Evolutionary conservation across 208 protist species (phyloP).

Genomic region (Leishmania turanica): DNA sequence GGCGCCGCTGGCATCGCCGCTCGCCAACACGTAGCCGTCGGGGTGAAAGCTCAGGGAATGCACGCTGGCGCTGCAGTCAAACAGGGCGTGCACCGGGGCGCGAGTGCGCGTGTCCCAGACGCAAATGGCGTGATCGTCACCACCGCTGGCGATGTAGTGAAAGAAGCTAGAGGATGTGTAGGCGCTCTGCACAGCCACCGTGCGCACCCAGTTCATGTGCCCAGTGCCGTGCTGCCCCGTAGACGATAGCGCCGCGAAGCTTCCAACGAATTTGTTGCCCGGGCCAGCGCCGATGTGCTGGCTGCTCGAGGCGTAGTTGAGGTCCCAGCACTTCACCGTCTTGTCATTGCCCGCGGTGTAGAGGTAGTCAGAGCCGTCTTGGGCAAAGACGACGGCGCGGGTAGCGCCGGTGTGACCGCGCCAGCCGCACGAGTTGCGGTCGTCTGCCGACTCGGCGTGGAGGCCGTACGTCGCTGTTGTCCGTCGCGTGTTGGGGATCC

Average conservation of each 20-base stretch:
- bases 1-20: slow-evolving; percentile 57
- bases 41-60: slow-evolving; percentile 82
- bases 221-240: slow-evolving; percentile 13
- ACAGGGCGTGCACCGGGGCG: slow-evolving; percentile 59
- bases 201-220: slow-evolving; percentile 90
- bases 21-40: slow-evolving; percentile 80
- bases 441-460: slow-evolving; percentile 2
- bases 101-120: slow-evolving; percentile 84
- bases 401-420: slow-evolving; percentile 73
- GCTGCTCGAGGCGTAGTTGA: slow-evolving; percentile 27
- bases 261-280: slow-evolving; percentile 55
- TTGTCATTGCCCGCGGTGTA: slow-evolving; percentile 89
- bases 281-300: slow-evolving; percentile 5
- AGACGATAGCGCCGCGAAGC: slow-evolving; percentile 29
- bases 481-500: slow-evolving; percentile 62
- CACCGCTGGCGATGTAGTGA: slow-evolving; percentile 76
- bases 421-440: slow-evolving; percentile 29
- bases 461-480: slow-evolving; percentile 27
- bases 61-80: slow-evolving; percentile 62
- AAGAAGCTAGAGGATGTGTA: slow-evolving; percentile 19
- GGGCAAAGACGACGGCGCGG: slow-evolving; percentile 68
- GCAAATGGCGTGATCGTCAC: slow-evolving; percentile 76
- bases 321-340: slow-evolving; percentile 84
- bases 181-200: slow-evolving; percentile 54
- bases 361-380: slow-evolving; percentile 59